Evolutionary conservation across 345 rosid species (phyloP), one percentile per base, ranked within the genome.

Genomic region (Dimocarpus longan): DNA sequence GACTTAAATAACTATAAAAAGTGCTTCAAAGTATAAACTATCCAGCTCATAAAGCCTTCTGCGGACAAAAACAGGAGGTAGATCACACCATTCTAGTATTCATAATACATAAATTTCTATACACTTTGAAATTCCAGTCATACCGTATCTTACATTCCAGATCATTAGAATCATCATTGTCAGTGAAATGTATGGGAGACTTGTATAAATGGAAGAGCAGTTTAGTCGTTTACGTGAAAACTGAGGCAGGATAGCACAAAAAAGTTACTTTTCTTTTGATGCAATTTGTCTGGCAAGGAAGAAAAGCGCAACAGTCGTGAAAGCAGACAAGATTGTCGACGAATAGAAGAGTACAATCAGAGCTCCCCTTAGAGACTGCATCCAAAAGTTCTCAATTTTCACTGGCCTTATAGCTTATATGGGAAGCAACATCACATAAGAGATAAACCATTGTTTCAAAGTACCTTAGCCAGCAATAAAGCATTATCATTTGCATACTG

Each of bases 401-500:
- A 65, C 79, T 7, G 46, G 37, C 22, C 50, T 19, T 16, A 52
- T 6, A 26, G 32, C 73, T 72, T 71, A 68, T 16, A 18, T 32
- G 64, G 28, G 73, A 21, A 76, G 75, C n/a, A 70, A 75, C 40
- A 21, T 43, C 43, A 21, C 10, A 78, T 24, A 13, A 10, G 24
- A 46, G 26, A 64, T 16, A 7, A 37, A 28, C 6, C 19, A 63
- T 22, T 15, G 48, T 65, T 71, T 82, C 50, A 67, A 63, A 80
- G 21, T 63, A 95, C 98, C 98, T 95, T 91, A 56, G 86, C 97
- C 21, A 95, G 90, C 78, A 77, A 78, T 81, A 92, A 80, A 12
- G 99, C 99, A 83, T 93, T 95, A 83, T 92, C 97, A 83, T 92
- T 95, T 78, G 99, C 95, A 82, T 91, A 93, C 83, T 93, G 89